A percentile compares a stretch with the other conserved stretches of the same genome.
These are phyloP conservation scores for Solanum chilense DNA, from an alignment of 257 asterid species.

Conservation along the genomic window DNA sequence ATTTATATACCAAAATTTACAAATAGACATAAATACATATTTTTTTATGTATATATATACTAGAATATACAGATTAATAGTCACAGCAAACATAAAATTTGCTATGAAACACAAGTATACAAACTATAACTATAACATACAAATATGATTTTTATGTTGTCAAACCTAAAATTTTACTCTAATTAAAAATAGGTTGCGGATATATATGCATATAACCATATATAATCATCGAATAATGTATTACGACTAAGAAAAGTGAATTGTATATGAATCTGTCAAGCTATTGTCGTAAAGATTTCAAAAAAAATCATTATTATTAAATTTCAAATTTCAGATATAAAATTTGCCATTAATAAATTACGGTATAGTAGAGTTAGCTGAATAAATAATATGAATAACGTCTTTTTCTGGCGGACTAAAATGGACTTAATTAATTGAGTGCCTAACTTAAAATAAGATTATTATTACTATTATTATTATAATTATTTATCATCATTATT, in stretches of 20 bases:
- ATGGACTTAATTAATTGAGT: neutral
- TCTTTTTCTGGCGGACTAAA: neutral
- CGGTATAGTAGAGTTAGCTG: too few species aligned
- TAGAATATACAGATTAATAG: too few species aligned
- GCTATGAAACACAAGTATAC: too few species aligned
- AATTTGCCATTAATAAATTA: neutral
- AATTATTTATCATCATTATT: too few species aligned
- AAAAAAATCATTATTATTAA: neutral
- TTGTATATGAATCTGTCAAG: neutral
- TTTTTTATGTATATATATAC: too few species aligned
- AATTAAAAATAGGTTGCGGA: neutral
- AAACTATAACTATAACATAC: too few species aligned
- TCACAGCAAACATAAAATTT: too few species aligned
- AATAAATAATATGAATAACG: neutral
- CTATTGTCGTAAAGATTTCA: neutral
- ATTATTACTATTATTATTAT: neutral
- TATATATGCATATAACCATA: neutral
- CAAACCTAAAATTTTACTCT: too few species aligned
- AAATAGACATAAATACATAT: too few species aligned
- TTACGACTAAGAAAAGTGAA: neutral
- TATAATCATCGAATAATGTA: neutral
- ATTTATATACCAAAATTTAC: too few species aligned
- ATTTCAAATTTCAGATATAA: neutral
- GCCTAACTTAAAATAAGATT: neutral
- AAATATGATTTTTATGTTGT: too few species aligned